A percentile compares a stretch with the other conserved stretches of the same genome.
These are phyloP conservation scores for Boletus sensibilis DNA, from an alignment of 768 basidiomycete genomes.

Conservation along the genomic window DNA sequence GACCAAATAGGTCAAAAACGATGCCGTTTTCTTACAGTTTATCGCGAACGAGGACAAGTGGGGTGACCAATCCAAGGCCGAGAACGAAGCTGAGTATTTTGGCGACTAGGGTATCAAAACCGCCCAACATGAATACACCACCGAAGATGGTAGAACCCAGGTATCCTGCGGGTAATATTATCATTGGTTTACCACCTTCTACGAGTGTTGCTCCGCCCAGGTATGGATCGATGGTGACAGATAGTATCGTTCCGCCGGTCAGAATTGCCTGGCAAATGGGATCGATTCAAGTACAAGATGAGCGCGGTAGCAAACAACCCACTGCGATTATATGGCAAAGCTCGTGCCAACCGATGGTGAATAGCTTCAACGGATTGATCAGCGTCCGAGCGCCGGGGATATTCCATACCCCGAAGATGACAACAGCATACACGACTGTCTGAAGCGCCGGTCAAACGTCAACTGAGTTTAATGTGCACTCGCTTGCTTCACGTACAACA, in stretches of 20 bases:
- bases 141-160: constrained; percentile 80
- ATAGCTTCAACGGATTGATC: constrained; percentile 82
- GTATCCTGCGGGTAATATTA: constrained; percentile 79
- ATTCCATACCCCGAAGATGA: constrained; percentile 87
- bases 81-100: constrained; percentile 92
- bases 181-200: constrained; percentile 69
- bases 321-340: constrained; percentile 81
- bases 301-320: constrained; percentile 28
- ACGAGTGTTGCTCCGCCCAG: constrained; percentile 64
- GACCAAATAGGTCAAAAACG: neutral
- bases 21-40: constrained; percentile 64
- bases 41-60: constrained; percentile 82
- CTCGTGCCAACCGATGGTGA: constrained; percentile 89
- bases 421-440: constrained; percentile 83
- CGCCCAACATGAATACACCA: constrained; percentile 77
- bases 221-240: constrained; percentile 83
- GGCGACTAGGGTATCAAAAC: constrained; percentile 86
- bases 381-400: constrained; percentile 75
- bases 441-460: constrained; percentile 30
- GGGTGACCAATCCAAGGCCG: constrained; percentile 82
- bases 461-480: constrained; percentile 8
- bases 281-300: constrained; percentile 5
- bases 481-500: constrained; percentile 51
- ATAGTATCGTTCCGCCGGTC: constrained; percentile 74
- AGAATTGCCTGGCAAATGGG: constrained; percentile 57